phyloP scores from a whole-genome alignment of 345 rosid species.

The Syzygium aromaticum region DNA sequence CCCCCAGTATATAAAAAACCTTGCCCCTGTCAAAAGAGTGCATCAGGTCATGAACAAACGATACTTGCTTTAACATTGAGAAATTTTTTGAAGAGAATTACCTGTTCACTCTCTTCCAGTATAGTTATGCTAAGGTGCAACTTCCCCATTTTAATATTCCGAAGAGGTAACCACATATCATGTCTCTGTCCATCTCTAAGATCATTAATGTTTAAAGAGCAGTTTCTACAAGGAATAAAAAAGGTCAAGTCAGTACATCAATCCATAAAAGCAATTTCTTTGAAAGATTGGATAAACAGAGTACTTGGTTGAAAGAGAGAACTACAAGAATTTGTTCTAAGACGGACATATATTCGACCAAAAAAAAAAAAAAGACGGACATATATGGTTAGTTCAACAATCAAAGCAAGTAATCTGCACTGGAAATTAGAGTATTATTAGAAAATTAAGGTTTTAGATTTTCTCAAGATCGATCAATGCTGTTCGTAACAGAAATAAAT shows the following conservation, averaged over 20 bases:
- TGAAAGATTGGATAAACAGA: neutral
- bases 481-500: neutral
- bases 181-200: slow-evolving; percentile 66
- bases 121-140: slow-evolving; percentile 75
- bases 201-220: slow-evolving; percentile 50
- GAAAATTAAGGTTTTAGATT: neutral
- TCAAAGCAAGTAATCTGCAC: neutral
- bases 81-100: slow-evolving; percentile 11
- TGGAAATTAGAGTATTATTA: neutral
- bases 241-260: neutral
- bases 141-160: slow-evolving; percentile 70
- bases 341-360: neutral
- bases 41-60: neutral
- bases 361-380: neutral
- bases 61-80: neutral
- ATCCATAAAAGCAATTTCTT: neutral
- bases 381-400: neutral
- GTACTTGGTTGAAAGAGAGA: neutral
- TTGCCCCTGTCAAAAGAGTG: slow-evolving; percentile 18
- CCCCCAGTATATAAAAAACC: slow-evolving; percentile 19
- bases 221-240: slow-evolving; percentile 32
- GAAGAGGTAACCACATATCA: slow-evolving; percentile 88
- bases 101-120: slow-evolving; percentile 43
- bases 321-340: neutral
- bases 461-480: neutral